phyloP scores from a whole-genome alignment of 2,329 filamentous ascomycete species.

The Pochonia chlamydosporia region DNA sequence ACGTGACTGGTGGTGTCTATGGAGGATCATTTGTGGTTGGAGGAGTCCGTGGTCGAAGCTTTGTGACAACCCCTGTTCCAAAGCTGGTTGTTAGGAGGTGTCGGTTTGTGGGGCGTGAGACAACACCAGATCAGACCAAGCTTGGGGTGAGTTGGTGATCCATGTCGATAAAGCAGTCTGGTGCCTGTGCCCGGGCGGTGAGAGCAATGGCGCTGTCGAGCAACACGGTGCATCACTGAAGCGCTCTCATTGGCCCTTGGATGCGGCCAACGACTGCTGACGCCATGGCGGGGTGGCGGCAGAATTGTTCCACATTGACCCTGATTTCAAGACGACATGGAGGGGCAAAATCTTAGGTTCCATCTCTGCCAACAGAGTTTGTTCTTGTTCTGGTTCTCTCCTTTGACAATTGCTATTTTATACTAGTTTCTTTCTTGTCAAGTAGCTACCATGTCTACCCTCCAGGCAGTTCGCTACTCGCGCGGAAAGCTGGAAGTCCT shows the following conservation, averaged over 20 bases:
- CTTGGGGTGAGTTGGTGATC: too few species aligned
- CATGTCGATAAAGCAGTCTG: too few species aligned
- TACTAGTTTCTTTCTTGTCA: too few species aligned
- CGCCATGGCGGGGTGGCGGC: slow-evolving; percentile 24
- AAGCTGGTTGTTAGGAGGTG: too few species aligned
- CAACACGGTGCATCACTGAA: background rate
- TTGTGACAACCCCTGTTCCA: too few species aligned
- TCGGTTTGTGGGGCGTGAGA: too few species aligned
- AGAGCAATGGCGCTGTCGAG: background rate
- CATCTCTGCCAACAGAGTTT: background rate
- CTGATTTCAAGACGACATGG: slow-evolving; percentile 12
- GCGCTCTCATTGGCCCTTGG: slow-evolving; percentile 12
- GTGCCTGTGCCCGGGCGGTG: slow-evolving; percentile 21
- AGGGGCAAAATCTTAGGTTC: slow-evolving; percentile 25
- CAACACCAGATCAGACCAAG: too few species aligned
- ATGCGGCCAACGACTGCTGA: slow-evolving; percentile 1
- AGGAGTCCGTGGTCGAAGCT: too few species aligned
- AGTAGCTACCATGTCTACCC: slow-evolving; percentile 40
- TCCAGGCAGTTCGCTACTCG: slow-evolving; percentile 73
- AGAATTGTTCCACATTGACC: slow-evolving; percentile 18
- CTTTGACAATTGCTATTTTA: background rate
- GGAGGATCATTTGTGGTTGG: too few species aligned
- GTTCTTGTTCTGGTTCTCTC: background rate
- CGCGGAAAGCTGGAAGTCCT: slow-evolving; percentile 69
- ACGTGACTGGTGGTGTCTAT: slow-evolving; percentile 9